These are phyloP conservation scores for Coleophoma cylindrospora DNA, from an alignment of 2,329 filamentous ascomycete species.

Conservation along the genomic window DNA sequence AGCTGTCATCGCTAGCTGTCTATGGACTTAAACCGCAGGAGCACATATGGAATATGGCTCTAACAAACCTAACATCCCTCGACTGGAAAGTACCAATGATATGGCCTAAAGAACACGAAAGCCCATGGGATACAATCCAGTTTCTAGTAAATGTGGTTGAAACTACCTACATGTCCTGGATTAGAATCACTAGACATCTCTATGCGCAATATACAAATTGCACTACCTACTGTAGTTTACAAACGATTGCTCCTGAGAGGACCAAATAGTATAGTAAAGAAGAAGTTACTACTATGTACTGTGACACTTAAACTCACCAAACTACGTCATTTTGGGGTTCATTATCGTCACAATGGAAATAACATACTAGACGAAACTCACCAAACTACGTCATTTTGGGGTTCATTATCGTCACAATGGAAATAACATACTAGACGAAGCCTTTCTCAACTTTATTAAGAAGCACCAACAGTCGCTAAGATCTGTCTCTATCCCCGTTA, in stretches of 20 bases:
- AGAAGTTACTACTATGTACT: not conserved
- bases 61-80: slow-evolving; percentile 1
- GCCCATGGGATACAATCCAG: not conserved
- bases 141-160: slow-evolving; percentile 7
- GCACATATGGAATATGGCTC: slow-evolving; percentile 4
- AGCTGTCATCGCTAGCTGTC: slow-evolving; percentile 3
- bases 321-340: slow-evolving; percentile 7
- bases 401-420: not conserved
- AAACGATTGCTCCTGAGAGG: not conserved
- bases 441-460: not conserved
- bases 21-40: slow-evolving; percentile 2
- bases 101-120: not conserved
- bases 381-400: slow-evolving; percentile 6
- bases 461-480: not conserved
- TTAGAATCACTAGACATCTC: slow-evolving; percentile 6
- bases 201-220: not conserved
- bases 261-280: not conserved
- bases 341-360: not conserved
- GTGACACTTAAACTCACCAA: slow-evolving; percentile 1
- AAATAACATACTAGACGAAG: not conserved
- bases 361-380: not conserved
- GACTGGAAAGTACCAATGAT: not conserved
- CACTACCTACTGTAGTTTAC: not conserved
- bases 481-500: slow-evolving; percentile 3
- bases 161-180: slow-evolving; percentile 7